Evolutionary conservation across 2,329 filamentous ascomycete genomes (phyloP), one percentile per base, ranked within the genome.

Genomic region (Aureobasidium mangrovei): DNA sequence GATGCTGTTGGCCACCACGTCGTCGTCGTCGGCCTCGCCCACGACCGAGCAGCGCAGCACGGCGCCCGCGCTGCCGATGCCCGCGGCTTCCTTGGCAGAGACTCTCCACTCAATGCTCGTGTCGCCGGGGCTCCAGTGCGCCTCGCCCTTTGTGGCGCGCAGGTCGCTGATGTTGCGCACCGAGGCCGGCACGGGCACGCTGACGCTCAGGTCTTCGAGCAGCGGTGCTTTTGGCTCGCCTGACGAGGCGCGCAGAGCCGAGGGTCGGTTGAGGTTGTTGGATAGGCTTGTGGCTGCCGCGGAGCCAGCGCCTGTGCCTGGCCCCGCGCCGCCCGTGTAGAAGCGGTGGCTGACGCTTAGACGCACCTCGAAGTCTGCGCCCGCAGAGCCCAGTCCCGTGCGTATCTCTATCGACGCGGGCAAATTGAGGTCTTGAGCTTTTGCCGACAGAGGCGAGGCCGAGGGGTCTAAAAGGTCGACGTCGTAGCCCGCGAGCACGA

Each of bases 401-500:
- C 84, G 86, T 45, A 97, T 81, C 64, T 95, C 88, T 48, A 95
- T 76, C 46, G 78, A 83, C 3, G 93, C 85, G 0, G 93, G 93
- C 4, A 97, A 72, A 65, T 90, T 89, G 10, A 97, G 74, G 60
- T 80, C 84, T 56, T 81, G 81, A 38, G 58, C 48, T 59, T 63
- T 32, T 44, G 48, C 38, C 56, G 59, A 36, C 9, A 55, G 29
- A 56, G 63, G 45, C 63, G 57, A 42, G 59, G 59, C 39, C 56
- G 77, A 12, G 47, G 85, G 80, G 0, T 90, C 90, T 9, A 97
- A 75, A 26, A 98, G 72, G 68, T 98, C 88, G 24, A 95, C 89
- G 69, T 96, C 91, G 66, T 98, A 98, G 26, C 90, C 91, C 32
- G 90, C 91, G 18, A 98, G 77, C 39, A 95, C 86, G 67, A 97